Evolutionary conservation across 805 yeast species (phyloP).

Genomic region (Ogataea henricii): DNA sequence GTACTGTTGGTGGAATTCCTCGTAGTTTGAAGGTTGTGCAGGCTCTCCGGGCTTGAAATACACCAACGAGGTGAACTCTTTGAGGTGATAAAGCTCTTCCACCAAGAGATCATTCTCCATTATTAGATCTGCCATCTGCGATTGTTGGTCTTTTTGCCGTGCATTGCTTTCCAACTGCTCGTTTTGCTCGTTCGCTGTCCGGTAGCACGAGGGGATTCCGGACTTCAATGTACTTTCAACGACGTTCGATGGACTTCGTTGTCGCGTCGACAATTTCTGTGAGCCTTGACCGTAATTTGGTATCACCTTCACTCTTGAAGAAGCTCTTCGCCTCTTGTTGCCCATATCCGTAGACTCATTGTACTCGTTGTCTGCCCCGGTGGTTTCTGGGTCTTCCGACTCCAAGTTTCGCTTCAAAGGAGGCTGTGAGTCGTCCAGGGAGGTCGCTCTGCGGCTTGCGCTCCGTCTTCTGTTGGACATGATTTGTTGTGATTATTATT

Average conservation of each 20-base stretch:
- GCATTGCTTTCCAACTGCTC: neutral
- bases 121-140: constrained; percentile 45
- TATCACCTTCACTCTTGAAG: constrained; percentile 14
- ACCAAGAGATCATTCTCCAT: constrained; percentile 49
- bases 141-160: constrained; percentile 16
- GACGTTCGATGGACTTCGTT: neutral
- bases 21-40: constrained; percentile 37
- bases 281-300: constrained; percentile 16
- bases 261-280: constrained; percentile 5
- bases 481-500: neutral
- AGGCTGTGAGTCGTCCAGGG: neutral
- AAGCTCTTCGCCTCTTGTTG: constrained; percentile 18
- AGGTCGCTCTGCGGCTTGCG: constrained; percentile 3
- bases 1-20: constrained; percentile 34
- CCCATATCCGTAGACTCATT: neutral
- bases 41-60: constrained; percentile 59
- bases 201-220: constrained; percentile 12
- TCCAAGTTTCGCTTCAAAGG: neutral
- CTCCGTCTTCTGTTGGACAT: constrained; percentile 9
- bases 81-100: constrained; percentile 65
- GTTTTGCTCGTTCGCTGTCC: neutral
- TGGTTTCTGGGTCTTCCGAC: neutral
- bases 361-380: neutral
- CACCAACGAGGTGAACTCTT: constrained; percentile 59
- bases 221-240: neutral